Conservation (phyloP, 345 rosid genomes). For the Linum trigynum region DNA sequence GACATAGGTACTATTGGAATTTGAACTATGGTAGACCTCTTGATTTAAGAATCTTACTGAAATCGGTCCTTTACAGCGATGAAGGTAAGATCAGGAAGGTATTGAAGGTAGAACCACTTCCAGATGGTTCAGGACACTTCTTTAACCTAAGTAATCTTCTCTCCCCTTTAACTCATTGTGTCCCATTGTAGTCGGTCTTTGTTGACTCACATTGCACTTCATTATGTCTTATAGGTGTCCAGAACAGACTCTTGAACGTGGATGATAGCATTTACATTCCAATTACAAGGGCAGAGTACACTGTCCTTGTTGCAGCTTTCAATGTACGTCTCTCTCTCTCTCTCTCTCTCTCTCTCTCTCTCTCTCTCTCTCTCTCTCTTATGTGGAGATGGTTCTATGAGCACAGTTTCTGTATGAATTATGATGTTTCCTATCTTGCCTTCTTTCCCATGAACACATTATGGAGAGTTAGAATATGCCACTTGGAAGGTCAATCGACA, state of each 20-base stretch:
- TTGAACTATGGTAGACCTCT: conserved; percentile 4
- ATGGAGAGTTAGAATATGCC: not conserved
- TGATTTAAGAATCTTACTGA: not conserved
- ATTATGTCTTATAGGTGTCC: conserved; percentile 55
- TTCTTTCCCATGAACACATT: too few relatives aligned
- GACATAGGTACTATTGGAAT: not conserved
- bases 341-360: conserved; percentile 14
- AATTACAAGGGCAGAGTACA: conserved; percentile 62
- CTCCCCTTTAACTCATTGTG: conserved; percentile 15
- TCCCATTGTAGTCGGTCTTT: not conserved
- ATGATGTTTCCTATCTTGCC: too few relatives aligned
- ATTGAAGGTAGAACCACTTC: conserved; percentile 88
- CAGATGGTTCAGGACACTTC: conserved; percentile 92
- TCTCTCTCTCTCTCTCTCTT: not conserved
- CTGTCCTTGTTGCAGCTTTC: conserved; percentile 68
- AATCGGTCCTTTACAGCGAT: conserved; percentile 37
- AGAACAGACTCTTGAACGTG: conserved; percentile 63
- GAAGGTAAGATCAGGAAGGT: conserved; percentile 91
- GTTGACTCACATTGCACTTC: conserved; percentile 9
- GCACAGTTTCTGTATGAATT: too few relatives aligned
- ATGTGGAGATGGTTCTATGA: not conserved
- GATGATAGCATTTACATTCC: conserved; percentile 84
- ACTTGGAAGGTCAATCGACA: not conserved
- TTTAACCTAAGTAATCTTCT: conserved; percentile 72
- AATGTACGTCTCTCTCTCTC: conserved; percentile 33